Conservation (phyloP, 257 asterid species). For the Anisodus tanguticus region DNA sequence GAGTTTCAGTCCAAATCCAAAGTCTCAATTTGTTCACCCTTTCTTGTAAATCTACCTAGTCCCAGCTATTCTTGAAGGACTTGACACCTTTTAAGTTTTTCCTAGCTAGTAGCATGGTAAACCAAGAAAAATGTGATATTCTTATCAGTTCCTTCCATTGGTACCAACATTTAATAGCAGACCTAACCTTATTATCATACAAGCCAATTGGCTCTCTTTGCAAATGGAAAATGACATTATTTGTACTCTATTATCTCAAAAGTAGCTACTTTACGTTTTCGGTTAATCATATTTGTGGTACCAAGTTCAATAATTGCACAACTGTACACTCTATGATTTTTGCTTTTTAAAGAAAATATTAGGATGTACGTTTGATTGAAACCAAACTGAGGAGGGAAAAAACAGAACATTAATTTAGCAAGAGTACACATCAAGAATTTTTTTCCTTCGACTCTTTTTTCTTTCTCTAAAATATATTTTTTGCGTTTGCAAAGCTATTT, state of each 20-base stretch:
- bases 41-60: background rate
- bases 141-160: background rate
- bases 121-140: too few relatives aligned
- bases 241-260: background rate
- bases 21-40: background rate
- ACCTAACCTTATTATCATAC: background rate
- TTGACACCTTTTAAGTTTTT: too few relatives aligned
- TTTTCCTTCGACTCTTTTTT: background rate
- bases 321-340: background rate
- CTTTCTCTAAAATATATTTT: background rate
- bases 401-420: background rate
- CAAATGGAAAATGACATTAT: background rate
- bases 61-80: too few relatives aligned
- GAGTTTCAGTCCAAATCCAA: too few relatives aligned
- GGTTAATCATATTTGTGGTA: constrained; percentile 17
- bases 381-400: background rate
- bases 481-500: background rate
- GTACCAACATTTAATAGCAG: background rate
- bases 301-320: constrained; percentile 22
- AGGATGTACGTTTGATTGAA: background rate
- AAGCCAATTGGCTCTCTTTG: background rate
- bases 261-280: background rate
- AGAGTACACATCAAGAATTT: background rate
- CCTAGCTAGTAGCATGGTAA: too few relatives aligned
- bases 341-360: background rate